phyloP scores from a whole-genome alignment of 257 asterid genomes.

The Primulina tabacum region DNA sequence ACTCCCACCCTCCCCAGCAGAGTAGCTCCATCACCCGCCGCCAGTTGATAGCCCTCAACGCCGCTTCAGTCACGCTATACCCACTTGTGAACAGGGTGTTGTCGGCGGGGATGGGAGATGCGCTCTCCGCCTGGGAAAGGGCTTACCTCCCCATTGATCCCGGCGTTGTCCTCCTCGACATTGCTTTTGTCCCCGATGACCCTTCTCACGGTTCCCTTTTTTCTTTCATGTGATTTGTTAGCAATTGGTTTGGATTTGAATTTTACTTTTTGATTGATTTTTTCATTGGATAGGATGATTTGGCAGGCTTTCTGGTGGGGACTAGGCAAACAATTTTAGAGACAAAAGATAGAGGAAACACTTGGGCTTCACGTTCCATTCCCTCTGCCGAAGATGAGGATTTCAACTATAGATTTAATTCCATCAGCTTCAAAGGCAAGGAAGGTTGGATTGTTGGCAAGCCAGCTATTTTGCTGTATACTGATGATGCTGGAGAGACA shows the following conservation, averaged over 20 bases:
- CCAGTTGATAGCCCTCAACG: constrained; percentile 46
- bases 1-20: constrained; percentile 21
- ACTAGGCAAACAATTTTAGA: constrained; percentile 91
- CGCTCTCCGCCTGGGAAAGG: constrained; percentile 87
- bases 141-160: constrained; percentile 86
- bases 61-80: constrained; percentile 38
- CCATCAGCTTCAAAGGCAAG: constrained; percentile 88
- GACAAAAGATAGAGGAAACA: constrained; percentile 90
- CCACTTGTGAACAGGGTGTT: constrained; percentile 35
- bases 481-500: constrained; percentile 79
- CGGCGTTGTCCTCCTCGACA: constrained; percentile 85
- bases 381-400: constrained; percentile 96
- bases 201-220: constrained; percentile 61
- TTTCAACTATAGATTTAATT: constrained; percentile 85
- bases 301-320: constrained; percentile 73
- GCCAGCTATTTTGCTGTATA: constrained; percentile 80
- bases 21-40: constrained; percentile 43
- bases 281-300: constrained; percentile 23
- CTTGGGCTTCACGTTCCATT: constrained; percentile 81
- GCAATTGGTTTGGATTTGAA: background rate
- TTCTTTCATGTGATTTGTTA: background rate
- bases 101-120: constrained; percentile 62
- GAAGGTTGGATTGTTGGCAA: constrained; percentile 99
- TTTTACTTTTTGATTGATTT: background rate
- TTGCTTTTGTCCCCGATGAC: constrained; percentile 82